A percentile compares a stretch with the other conserved stretches of the same genome.
These are phyloP conservation scores for Phialophora expanda DNA, from an alignment of 2,329 filamentous ascomycete genomes.

Conservation along the genomic window DNA sequence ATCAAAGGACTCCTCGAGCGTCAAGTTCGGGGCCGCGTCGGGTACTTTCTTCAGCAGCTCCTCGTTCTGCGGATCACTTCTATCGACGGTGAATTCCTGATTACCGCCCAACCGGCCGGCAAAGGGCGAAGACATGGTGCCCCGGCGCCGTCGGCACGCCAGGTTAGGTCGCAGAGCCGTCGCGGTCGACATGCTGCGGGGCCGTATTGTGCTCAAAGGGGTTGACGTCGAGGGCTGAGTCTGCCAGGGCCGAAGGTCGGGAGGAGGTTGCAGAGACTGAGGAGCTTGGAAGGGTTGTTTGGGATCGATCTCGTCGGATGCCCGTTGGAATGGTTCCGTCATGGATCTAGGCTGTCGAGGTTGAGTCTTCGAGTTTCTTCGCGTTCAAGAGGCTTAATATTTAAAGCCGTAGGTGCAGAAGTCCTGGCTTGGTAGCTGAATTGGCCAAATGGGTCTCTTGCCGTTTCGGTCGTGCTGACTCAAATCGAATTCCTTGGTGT, in stretches of 20 bases:
- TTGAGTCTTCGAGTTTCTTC: background rate
- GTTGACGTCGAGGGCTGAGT: background rate
- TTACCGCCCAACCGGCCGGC: conserved; percentile 48
- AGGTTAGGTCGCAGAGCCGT: background rate
- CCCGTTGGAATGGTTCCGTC: conserved; percentile 7
- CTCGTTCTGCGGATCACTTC: conserved; percentile 41
- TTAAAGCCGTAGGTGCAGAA: background rate
- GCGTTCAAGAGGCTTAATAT: background rate
- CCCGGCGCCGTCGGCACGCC: conserved; percentile 3
- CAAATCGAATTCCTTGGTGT: background rate
- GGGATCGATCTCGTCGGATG: background rate
- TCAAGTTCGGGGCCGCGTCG: conserved; percentile 52
- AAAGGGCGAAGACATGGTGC: conserved; percentile 37
- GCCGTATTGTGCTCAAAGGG: background rate
- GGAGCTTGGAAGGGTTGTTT: background rate
- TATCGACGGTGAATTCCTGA: conserved; percentile 45
- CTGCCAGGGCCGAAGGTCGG: conserved; percentile 4
- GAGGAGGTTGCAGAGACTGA: background rate
- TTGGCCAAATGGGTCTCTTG: background rate
- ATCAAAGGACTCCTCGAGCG: conserved; percentile 45
- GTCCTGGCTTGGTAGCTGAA: background rate
- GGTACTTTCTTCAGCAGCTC: conserved; percentile 45
- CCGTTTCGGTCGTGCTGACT: background rate
- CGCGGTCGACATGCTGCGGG: conserved; percentile 15
- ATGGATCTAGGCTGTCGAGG: background rate